These are phyloP conservation scores for maize (Zea mays) DNA, from an alignment of 176 grass and related monocot species.

Conservation along the genomic window DNA sequence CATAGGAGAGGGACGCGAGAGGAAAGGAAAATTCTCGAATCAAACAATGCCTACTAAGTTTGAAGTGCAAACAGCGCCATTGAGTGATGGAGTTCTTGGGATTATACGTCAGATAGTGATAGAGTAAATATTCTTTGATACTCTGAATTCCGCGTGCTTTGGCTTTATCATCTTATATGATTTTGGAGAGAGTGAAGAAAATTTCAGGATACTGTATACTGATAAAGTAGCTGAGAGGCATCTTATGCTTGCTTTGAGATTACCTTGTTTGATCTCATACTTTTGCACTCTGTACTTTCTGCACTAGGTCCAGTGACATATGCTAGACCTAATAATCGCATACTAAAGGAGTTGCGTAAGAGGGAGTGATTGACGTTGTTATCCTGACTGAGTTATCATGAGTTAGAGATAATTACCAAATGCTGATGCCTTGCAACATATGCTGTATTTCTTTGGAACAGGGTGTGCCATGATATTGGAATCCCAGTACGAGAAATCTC, in stretches of 20 bases:
- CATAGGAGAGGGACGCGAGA: conserved; percentile 41
- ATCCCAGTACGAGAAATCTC: conserved; percentile 61
- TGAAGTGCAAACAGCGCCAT: conserved; percentile 80
- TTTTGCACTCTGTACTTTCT: background rate
- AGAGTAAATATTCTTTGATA: conserved; percentile 54
- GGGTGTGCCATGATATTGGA: conserved; percentile 69
- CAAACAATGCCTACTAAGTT: conserved; percentile 29
- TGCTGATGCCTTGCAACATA: conserved; percentile 22
- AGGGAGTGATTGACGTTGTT: background rate
- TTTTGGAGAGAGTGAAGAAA: conserved; percentile 1
- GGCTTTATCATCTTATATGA: background rate
- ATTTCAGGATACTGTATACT: background rate
- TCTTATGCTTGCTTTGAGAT: background rate
- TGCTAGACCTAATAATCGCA: background rate
- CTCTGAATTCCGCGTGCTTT: conserved; percentile 9
- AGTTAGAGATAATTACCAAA: conserved; percentile 3
- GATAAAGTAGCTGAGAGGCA: background rate
- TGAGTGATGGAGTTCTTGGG: conserved; percentile 73
- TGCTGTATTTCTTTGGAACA: conserved; percentile 43
- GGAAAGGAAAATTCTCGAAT: conserved; percentile 4
- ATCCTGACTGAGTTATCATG: background rate
- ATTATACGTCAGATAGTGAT: conserved; percentile 81
- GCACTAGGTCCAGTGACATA: background rate
- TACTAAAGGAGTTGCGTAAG: background rate
- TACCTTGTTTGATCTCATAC: background rate